phyloP scores from a whole-genome alignment of 306 rosid species.

The Sesbania bispinosa region DNA sequence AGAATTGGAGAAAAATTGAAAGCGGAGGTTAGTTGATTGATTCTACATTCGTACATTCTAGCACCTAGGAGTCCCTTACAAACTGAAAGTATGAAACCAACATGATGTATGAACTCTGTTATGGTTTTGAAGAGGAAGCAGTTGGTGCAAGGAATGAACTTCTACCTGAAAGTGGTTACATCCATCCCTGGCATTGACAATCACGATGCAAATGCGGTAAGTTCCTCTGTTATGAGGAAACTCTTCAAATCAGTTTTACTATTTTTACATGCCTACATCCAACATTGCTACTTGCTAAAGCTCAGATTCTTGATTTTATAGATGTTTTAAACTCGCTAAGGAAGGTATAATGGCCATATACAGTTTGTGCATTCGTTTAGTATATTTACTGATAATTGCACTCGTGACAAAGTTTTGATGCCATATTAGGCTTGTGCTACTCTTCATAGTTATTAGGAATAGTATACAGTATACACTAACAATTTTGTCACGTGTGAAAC shows the following conservation, averaged over 20 bases:
- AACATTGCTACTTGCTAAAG: neutral
- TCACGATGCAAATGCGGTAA: constrained; percentile 90
- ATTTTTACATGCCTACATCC: constrained; percentile 15
- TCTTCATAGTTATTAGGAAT: neutral
- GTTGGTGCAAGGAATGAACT: constrained; percentile 65
- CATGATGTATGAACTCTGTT: constrained; percentile 12
- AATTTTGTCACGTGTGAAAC: neutral
- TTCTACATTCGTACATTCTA: neutral
- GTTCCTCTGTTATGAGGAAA: constrained; percentile 16
- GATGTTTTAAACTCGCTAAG: constrained; percentile 9
- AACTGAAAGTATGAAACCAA: neutral
- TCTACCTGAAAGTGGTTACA: constrained; percentile 67
- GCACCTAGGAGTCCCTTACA: neutral
- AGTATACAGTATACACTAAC: neutral
- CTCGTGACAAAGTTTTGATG: constrained; percentile 8
- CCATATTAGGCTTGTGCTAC: constrained; percentile 2
- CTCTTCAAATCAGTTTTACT: constrained; percentile 4
- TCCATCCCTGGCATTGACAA: constrained; percentile 72
- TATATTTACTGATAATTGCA: neutral
- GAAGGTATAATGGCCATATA: neutral
- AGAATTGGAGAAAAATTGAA: constrained; percentile 58
- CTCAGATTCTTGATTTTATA: neutral
- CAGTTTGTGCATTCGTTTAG: neutral
- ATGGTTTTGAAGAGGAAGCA: constrained; percentile 64
- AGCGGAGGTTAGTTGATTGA: constrained; percentile 66